Evolutionary conservation across 2,329 filamentous ascomycete genomes (phyloP).

Genomic region (Paraconiothyrium sp.): DNA sequence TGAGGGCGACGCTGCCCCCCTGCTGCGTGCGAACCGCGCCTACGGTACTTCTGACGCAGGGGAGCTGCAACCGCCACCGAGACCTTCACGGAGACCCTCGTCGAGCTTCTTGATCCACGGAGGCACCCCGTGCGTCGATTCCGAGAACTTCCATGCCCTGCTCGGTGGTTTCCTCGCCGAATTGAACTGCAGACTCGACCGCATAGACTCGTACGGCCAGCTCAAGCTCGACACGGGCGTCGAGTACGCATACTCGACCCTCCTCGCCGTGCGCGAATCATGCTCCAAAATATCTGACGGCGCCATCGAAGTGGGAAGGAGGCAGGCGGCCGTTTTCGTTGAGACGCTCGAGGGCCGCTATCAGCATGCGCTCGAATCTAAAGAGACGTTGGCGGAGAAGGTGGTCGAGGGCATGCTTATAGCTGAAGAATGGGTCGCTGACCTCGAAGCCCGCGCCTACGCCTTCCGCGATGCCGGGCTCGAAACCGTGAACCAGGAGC

Average conservation of each 20-base stretch:
- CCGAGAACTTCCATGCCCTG: conserved; percentile 58
- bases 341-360: conserved; percentile 91
- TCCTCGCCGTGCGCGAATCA: conserved; percentile 85
- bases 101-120: conserved; percentile 12
- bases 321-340: conserved; percentile 86
- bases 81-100: conserved; percentile 46
- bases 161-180: conserved; percentile 85
- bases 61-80: conserved; percentile 49
- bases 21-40: conserved; percentile 44
- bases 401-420: conserved; percentile 86
- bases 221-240: conserved; percentile 84
- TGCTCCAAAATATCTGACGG: conserved; percentile 92
- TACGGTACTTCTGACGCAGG: conserved; percentile 48
- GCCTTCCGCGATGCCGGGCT: conserved; percentile 82
- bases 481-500: conserved; percentile 80
- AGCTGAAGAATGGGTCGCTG: conserved; percentile 83
- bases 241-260: conserved; percentile 82
- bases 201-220: conserved; percentile 88
- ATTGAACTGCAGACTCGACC: conserved; percentile 84
- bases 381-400: conserved; percentile 91
- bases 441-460: conserved; percentile 84
- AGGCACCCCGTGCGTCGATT: conserved; percentile 53
- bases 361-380: conserved; percentile 82
- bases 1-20: conserved; percentile 50
- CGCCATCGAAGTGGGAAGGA: conserved; percentile 84